phyloP scores from a whole-genome alignment of 306 rosid genomes.

The Begonia fuchsioides region DNA sequence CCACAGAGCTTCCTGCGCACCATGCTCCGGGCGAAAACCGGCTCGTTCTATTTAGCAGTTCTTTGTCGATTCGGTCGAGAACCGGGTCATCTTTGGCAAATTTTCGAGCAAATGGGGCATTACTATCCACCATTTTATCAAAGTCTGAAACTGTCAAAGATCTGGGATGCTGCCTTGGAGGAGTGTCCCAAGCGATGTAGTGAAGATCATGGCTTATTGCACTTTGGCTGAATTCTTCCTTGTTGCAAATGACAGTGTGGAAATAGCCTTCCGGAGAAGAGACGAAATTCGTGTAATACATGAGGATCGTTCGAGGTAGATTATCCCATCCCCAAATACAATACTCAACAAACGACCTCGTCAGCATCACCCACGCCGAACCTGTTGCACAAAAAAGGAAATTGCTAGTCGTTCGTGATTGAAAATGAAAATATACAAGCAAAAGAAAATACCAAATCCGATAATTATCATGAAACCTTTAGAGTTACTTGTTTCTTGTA shows the following conservation, averaged over 20 bases:
- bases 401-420: neutral
- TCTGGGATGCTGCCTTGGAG: conserved; percentile 93
- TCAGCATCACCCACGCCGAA: conserved; percentile 88
- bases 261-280: conserved; percentile 94
- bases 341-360: conserved; percentile 68
- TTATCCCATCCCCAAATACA: conserved; percentile 99
- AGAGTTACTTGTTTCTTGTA: too few species aligned
- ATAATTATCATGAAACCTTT: too few species aligned
- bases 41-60: conserved; percentile 52
- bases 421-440: too few species aligned
- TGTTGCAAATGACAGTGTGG: conserved; percentile 79
- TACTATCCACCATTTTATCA: conserved; percentile 71
- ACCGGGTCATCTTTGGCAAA: conserved; percentile 69
- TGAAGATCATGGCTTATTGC: conserved; percentile 88
- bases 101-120: conserved; percentile 76
- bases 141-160: conserved; percentile 63
- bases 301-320: conserved; percentile 73
- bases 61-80: conserved; percentile 78
- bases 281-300: conserved; percentile 77
- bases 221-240: conserved; percentile 43
- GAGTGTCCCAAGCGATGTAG: conserved; percentile 97
- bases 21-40: conserved; percentile 79
- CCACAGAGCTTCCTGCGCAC: conserved; percentile 51
- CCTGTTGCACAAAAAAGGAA: conserved; percentile 32
- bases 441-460: neutral